phyloP scores from a whole-genome alignment of 1,284 basidiomycete species.

The Abortiporus biennis region DNA sequence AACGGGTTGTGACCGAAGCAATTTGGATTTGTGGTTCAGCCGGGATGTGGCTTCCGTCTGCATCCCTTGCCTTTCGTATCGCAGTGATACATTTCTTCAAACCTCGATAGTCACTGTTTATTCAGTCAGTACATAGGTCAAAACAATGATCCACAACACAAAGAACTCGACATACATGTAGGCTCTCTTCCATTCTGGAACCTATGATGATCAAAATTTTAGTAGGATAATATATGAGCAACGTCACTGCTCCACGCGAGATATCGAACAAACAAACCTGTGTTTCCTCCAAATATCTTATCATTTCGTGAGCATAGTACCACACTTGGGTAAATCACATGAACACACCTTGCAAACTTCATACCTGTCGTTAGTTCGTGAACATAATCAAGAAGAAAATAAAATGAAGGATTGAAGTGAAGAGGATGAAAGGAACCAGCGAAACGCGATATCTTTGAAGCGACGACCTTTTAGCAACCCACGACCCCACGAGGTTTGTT shows the following conservation, averaged over 20 bases:
- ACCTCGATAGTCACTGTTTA: constrained; percentile 59
- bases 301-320: constrained; percentile 1
- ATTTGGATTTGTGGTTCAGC: constrained; percentile 8
- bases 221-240: background rate
- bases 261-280: constrained; percentile 39
- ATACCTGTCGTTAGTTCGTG: too few relatives aligned
- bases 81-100: constrained; percentile 64
- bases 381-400: too few relatives aligned
- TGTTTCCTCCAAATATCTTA: constrained; percentile 63
- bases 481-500: too few relatives aligned
- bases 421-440: too few relatives aligned
- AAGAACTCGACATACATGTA: constrained; percentile 56
- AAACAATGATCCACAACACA: background rate
- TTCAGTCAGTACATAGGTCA: background rate
- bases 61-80: constrained; percentile 39
- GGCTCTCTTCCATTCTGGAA: constrained; percentile 76
- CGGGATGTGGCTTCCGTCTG: constrained; percentile 1
- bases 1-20: constrained; percentile 6
- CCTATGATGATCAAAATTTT: constrained; percentile 31
- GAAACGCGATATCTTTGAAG: too few relatives aligned
- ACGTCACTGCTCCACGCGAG: background rate
- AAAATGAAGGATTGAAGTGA: too few relatives aligned
- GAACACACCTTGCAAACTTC: constrained; percentile 50
- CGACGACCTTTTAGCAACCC: too few relatives aligned
- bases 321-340: background rate